Conservation (phyloP, 2,329 filamentous ascomycete genomes). For the Phyllosticta citrichinensis region DNA sequence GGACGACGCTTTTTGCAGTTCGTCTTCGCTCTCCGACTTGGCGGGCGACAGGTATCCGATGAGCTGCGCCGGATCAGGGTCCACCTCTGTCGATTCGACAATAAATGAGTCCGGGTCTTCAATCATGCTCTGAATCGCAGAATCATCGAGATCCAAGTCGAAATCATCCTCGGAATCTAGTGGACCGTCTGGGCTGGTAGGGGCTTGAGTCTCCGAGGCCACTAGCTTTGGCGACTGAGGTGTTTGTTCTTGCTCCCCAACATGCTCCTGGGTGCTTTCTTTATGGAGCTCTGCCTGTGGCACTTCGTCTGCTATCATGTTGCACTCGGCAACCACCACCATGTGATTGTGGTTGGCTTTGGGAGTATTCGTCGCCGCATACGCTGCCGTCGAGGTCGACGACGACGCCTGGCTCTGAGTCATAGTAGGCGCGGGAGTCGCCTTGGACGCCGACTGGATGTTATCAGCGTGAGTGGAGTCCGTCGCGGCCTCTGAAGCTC, state of each 20-base stretch:
- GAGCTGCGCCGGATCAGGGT: neutral
- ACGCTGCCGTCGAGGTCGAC: conserved; percentile 20
- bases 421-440: conserved; percentile 28
- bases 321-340: conserved; percentile 25
- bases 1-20: neutral
- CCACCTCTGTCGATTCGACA: neutral
- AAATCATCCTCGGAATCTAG: neutral
- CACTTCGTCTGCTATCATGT: neutral
- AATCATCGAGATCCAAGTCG: neutral
- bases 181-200: neutral
- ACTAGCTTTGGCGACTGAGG: neutral
- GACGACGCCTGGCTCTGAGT: neutral
- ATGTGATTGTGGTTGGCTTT: conserved; percentile 52
- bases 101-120: neutral
- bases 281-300: neutral
- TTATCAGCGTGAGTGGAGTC: conserved; percentile 26
- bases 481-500: neutral
- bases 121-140: neutral
- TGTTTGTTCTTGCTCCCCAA: neutral
- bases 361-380: conserved; percentile 26
- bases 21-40: neutral
- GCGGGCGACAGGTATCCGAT: neutral
- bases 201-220: too few relatives aligned
- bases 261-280: neutral
- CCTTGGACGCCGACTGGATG: conserved; percentile 26